phyloP scores from a whole-genome alignment of 176 grass and related monocot species.

The Dendrocalamus sinicus region DNA sequence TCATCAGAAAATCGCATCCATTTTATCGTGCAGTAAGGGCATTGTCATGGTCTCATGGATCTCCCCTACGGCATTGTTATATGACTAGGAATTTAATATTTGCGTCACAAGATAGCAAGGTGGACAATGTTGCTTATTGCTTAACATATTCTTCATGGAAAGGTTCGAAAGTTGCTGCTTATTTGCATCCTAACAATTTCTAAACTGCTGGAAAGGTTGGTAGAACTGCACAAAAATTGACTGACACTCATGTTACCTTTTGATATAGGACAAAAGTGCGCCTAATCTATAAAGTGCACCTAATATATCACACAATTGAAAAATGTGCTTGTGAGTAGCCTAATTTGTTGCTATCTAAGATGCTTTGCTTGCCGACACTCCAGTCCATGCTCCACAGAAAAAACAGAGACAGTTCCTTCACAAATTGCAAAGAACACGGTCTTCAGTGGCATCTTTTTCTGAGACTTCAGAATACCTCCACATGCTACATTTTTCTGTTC shows the following conservation, averaged over 20 bases:
- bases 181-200: constrained; percentile 1
- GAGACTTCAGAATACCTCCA: not conserved
- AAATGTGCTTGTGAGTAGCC: constrained; percentile 2
- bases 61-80: not conserved
- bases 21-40: not conserved
- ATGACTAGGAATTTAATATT: constrained; percentile 12
- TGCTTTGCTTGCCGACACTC: constrained; percentile 33
- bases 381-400: constrained; percentile 18
- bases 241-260: not conserved
- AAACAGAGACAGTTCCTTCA: constrained; percentile 27
- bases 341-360: constrained; percentile 43
- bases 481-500: constrained; percentile 35
- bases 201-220: constrained; percentile 22
- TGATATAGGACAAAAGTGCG: constrained; percentile 8
- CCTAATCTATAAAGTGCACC: constrained; percentile 22
- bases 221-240: constrained; percentile 29
- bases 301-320: constrained; percentile 8
- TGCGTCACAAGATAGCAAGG: not conserved
- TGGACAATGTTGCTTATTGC: not conserved
- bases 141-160: not conserved
- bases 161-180: too few relatives aligned
- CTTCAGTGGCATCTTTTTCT: constrained; percentile 2
- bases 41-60: not conserved
- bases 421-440: constrained; percentile 12
- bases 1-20: not conserved